Percentiles rank a stretch among this genome's conserved stretches.
phyloP scores from a whole-genome alignment of 441 rosid genomes.

The Gossypium aridum region DNA sequence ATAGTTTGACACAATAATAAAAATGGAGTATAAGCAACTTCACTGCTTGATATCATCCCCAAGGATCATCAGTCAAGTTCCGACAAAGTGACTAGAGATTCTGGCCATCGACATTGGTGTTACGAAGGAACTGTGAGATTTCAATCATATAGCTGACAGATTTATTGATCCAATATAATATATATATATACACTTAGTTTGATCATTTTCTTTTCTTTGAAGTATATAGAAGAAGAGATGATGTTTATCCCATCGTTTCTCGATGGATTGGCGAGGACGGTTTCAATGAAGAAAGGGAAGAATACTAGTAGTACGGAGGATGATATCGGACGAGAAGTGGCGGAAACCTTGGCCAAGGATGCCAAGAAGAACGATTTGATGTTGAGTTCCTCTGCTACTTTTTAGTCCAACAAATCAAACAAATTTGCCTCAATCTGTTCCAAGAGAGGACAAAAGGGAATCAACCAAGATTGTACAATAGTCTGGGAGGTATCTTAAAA shows the following conservation, averaged over 20 bases:
- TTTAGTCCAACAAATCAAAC: conserved; percentile 40
- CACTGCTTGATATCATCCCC: not conserved
- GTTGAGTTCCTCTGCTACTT: conserved; percentile 53
- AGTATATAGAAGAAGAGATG: conserved; percentile 11
- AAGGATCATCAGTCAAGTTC: not conserved
- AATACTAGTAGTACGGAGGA: conserved; percentile 8
- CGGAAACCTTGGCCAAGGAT: conserved; percentile 53
- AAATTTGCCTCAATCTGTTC: conserved; percentile 62
- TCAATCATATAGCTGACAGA: not conserved
- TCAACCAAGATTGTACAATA: conserved; percentile 66
- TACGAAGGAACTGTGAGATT: not conserved
- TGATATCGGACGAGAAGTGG: conserved; percentile 57
- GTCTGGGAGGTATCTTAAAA: conserved; percentile 71
- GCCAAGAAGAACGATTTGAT: conserved; percentile 61
- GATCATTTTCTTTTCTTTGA: not conserved
- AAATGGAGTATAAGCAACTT: not conserved
- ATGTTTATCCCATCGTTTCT: conserved; percentile 49
- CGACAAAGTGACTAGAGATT: not conserved
- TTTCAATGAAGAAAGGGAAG: conserved; percentile 52
- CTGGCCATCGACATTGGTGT: not conserved
- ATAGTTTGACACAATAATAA: not conserved
- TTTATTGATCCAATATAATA: not conserved
- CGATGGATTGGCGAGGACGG: conserved; percentile 51
- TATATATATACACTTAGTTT: not conserved
- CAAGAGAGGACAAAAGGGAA: conserved; percentile 74